Evolutionary conservation across 2,329 filamentous ascomycete genomes (phyloP), one percentile per base, ranked within the genome.

Genomic region (Myriosclerotinia scirpicola): DNA sequence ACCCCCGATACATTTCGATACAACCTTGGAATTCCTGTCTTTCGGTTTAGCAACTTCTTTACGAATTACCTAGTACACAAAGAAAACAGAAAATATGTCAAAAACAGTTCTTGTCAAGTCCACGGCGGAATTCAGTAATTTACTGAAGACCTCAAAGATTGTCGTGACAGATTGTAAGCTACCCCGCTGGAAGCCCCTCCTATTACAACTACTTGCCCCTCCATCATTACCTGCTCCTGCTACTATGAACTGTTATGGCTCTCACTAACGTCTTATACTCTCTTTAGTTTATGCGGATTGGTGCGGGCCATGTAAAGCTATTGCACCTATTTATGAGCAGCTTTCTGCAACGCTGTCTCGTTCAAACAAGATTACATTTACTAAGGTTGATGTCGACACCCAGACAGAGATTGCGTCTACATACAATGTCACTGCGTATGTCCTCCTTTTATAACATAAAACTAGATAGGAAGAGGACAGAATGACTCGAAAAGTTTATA

Each of bases 121-220:
- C 1, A 76, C 79, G 34, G 81, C 82, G 74, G 87, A 94, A 75
- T 89, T 96, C 74, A 84, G 83, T 73, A 79, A 81, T 42, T 79
- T 95, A 68, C 83, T 97, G 69, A 84, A 85, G 69, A 87, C 84
- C 65, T 93, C 91, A 44, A 87, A 85, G 71, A 86, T 97, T 68
- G 91, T 98, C 53, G 89, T 98, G 65, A 88, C 90, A 75, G 91
- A 97, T 80, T 97, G 93, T 96, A 82, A 85, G 91, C 83, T 66
- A 34, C 67, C 75, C 58, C 34, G 56, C 44, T 26, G 56, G 34
- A 50, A 61, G 44, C 44, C 58, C 46, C 56, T 59, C 56, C 42
- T 34, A 7, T 36, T 48, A 48, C 20, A n/a, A n/a, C 30, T 38
- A 11, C 5, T 59, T 22, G 42, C 56, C 56, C 73, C 76, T 69